Conservation (phyloP, 2,329 filamentous ascomycete genomes). For the Diaporthe citri region DNA sequence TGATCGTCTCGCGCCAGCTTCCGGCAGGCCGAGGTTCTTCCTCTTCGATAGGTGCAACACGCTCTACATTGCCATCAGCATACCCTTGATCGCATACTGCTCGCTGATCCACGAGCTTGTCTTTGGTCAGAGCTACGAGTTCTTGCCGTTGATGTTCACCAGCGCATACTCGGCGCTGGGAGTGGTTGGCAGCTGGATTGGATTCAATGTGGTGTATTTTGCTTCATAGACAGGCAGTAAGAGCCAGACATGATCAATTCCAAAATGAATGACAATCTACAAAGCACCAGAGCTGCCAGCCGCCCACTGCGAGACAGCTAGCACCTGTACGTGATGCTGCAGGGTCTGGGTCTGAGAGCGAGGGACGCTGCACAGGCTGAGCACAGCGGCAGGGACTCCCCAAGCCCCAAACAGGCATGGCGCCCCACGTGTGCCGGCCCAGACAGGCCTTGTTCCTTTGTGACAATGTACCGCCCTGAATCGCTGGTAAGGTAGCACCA, state of each 20-base stretch:
- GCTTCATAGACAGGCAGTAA: slow-evolving; percentile 55
- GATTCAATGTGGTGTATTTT: slow-evolving; percentile 94
- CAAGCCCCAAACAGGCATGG: slow-evolving; percentile 12
- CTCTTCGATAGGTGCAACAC: slow-evolving; percentile 91
- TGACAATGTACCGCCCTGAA: slow-evolving; percentile 27
- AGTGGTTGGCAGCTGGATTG: slow-evolving; percentile 95
- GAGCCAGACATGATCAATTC: background rate
- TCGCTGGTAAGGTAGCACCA: slow-evolving; percentile 32
- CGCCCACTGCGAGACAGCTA: background rate
- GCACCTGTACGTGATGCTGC: background rate
- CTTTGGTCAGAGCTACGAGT: slow-evolving; percentile 87
- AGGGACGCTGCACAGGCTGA: slow-evolving; percentile 4
- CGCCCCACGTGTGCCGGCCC: slow-evolving; percentile 31
- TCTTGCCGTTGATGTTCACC: slow-evolving; percentile 95
- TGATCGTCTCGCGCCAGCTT: slow-evolving; percentile 87
- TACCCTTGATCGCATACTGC: slow-evolving; percentile 90
- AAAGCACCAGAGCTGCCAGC: background rate
- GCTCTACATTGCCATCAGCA: slow-evolving; percentile 88
- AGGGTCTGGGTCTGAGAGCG: background rate
- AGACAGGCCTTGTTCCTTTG: background rate
- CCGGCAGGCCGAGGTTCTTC: slow-evolving; percentile 84
- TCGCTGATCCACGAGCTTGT: slow-evolving; percentile 85
- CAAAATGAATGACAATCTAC: too few species aligned
- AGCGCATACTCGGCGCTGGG: slow-evolving; percentile 94
- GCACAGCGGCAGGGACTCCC: background rate